Conservation (phyloP, 2,329 filamentous ascomycete species). For the Madurella mycetomatis region DNA sequence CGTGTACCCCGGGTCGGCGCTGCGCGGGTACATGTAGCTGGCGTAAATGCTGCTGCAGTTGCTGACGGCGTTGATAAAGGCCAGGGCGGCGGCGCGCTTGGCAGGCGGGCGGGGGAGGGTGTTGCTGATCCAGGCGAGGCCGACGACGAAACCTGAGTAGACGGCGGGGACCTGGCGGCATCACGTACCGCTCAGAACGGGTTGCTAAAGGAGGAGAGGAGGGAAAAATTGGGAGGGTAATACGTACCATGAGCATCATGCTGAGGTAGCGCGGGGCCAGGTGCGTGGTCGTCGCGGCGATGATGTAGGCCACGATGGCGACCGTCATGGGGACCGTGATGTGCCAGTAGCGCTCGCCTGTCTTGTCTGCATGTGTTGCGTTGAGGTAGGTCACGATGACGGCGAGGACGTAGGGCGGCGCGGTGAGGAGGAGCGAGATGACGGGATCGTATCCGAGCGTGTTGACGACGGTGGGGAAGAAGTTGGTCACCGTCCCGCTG, state of each 20-base stretch:
- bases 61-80: constrained; percentile 69
- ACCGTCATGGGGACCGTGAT: constrained; percentile 58
- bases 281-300: constrained; percentile 58
- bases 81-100: constrained; percentile 65
- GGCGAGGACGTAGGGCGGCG: constrained; percentile 60
- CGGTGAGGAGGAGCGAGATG: constrained; percentile 58
- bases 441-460: constrained; percentile 61
- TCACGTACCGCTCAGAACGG: too few species aligned
- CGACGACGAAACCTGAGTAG: constrained; percentile 64
- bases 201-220: constrained; percentile 1
- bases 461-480: constrained; percentile 66
- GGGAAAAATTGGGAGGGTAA: not conserved
- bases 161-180: constrained; percentile 46
- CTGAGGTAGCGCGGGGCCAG: constrained; percentile 61
- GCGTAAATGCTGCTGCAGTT: constrained; percentile 69
- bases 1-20: constrained; percentile 40
- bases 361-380: constrained; percentile 66
- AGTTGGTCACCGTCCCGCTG: constrained; percentile 58
- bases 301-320: constrained; percentile 61
- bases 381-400: constrained; percentile 60
- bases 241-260: constrained; percentile 64
- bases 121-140: constrained; percentile 70
- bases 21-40: constrained; percentile 60
- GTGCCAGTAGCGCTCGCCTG: constrained; percentile 67
- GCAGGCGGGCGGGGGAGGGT: constrained; percentile 70